Evolutionary conservation across 441 rosid genomes (phyloP), one percentile per base, ranked within the genome.

Genomic region (Arabidopsis lyrata): DNA sequence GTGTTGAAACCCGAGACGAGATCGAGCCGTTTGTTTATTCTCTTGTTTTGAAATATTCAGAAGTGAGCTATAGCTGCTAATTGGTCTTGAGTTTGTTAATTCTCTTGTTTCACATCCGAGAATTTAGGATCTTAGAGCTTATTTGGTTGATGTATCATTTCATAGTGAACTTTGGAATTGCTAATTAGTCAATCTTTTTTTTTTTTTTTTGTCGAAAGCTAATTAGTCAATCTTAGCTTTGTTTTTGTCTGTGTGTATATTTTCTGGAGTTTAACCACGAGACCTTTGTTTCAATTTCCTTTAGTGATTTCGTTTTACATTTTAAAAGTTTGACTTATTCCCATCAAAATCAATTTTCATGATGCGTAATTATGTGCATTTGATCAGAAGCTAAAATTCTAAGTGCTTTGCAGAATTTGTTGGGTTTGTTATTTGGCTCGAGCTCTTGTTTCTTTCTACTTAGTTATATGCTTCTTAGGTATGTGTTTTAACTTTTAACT

Each of bases 161-260:
- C 36, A 12, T 45, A 61, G 58, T 27, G 2, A 61, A 61, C n/a
- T 44, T 44, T 10, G 35, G 39, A 74, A 64, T 63, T 35, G 20
- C 11, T 11, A 15, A 27, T 20, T n/a, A n/a, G n/a, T n/a, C n/a
- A n/a, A n/a, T n/a, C n/a, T n/a, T n/a, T n/a, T n/a, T n/a, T n/a
- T n/a, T n/a, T n/a, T n/a, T n/a, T n/a, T n/a, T n/a, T n/a, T n/a
- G n/a, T n/a, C n/a, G n/a, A n/a, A n/a, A n/a, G n/a, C n/a, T n/a
- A n/a, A n/a, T 45, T 66, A 14, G 0, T 66, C 15, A 34, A 8
- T 56, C 32, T 24, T 5, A 15, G 22, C 49, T 11, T 4, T 14
- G 11, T 1, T 6, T 65, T 18, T 32, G 24, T 22, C 20, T 41
- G 15, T 34, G 14, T 3, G 31, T 12, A 2, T 16, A 31, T 9